Evolutionary conservation across 768 basidiomycete genomes (phyloP).

Genomic region (Mrakia hoshinonis): DNA sequence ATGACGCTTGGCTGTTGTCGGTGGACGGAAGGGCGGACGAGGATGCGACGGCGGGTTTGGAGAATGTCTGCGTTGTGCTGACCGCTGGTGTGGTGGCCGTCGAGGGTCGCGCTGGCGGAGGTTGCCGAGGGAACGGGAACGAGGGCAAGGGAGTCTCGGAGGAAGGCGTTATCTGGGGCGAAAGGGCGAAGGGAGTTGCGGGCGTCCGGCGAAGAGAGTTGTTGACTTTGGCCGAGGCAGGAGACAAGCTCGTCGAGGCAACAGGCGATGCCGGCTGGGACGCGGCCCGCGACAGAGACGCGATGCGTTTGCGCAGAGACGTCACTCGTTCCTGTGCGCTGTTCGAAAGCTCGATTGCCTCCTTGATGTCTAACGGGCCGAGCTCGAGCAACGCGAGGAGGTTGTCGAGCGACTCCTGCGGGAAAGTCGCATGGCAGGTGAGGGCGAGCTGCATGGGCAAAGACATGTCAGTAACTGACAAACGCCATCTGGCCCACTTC

Average conservation of each 20-base stretch:
- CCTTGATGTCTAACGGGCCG: background rate
- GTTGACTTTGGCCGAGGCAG: background rate
- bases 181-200: background rate
- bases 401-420: slow-evolving; percentile 9
- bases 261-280: background rate
- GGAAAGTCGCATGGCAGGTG: slow-evolving; percentile 17
- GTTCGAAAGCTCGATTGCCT: slow-evolving; percentile 3
- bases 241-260: background rate
- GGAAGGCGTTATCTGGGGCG: background rate
- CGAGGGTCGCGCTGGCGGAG: background rate
- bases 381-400: slow-evolving; percentile 8
- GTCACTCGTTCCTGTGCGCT: slow-evolving; percentile 11
- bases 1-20: background rate
- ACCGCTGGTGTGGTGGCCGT: background rate
- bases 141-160: background rate
- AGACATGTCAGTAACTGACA: background rate
- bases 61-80: background rate
- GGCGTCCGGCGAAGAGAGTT: background rate
- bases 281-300: background rate
- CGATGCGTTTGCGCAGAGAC: background rate
- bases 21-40: background rate
- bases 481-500: too few relatives aligned
- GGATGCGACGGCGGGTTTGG: background rate
- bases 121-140: slow-evolving; percentile 17
- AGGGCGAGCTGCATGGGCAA: slow-evolving; percentile 17